Base-by-base conservation (phyloP, 164 flowering plant genomes). In the Vitis cinerea region DNA sequence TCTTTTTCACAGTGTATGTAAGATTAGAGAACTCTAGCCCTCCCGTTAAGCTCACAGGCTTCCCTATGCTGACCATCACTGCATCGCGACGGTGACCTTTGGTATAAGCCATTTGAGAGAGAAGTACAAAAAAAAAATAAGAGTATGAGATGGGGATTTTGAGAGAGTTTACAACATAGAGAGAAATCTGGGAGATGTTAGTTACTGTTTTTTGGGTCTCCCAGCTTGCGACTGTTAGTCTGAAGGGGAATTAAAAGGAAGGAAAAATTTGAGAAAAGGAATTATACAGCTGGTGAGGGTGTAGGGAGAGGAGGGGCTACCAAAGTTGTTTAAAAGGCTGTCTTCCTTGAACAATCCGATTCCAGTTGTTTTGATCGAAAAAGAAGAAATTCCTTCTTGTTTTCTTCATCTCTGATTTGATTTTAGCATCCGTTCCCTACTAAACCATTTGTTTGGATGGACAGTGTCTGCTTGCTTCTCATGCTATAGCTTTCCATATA, bases 1-100 rank as follows among this genome's bases (percentile, higher is more conserved):
- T 82, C 79, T 82, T 85, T 3, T 59, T 72, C 15, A 89, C 94
- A 0, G 88, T 84, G 77, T 89, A 89, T 1, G 90, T 87, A 0
- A 89, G 78, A 70, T 56, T 53, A 0, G 72, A 55, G 72, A 86
- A 87, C 68, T 86, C 89, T 0, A 89, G 81, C 50, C 94, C 94
- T 0, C 91, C 90, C 0, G 76, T 81, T 71, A 81, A 83, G 53
- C 60, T 83, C 49, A 72, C 53, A 0, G 87, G 80, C 73, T 82
- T 83, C 64, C 71, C 76, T 31, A 86, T 72, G 63, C 44, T 37
- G 44, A 84, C 86, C 11, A 88, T 80, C 72, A 83, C 86, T 8
- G 79, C 63, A 16, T 88, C 80, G 8, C 70, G 72, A 1, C 63
- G 70, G 59, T 79, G 75, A 23, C 71, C 73, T 8, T 73, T 61